These are phyloP conservation scores for Tardiomyces blankii DNA, from an alignment of 1,139 yeast genomes.

Conservation along the genomic window DNA sequence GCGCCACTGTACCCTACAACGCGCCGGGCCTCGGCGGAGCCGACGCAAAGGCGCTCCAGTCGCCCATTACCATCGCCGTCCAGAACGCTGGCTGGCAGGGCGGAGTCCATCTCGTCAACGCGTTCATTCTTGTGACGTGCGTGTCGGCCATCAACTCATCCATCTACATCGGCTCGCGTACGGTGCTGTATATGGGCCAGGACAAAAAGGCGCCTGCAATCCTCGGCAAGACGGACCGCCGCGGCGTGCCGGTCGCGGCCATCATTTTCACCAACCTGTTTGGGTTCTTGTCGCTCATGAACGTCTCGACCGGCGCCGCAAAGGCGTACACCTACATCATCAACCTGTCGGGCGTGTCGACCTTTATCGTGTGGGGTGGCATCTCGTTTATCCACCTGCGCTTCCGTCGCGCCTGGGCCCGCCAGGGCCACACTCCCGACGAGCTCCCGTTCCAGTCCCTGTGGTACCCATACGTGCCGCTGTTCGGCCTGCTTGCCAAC, in stretches of 20 bases:
- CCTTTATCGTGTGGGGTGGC: constrained; percentile 41
- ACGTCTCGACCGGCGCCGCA: constrained; percentile 49
- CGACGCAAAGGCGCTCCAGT: constrained; percentile 38
- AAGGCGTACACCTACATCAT: constrained; percentile 77
- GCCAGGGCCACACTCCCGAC: constrained; percentile 35
- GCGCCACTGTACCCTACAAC: constrained; percentile 69
- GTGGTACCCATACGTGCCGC: constrained; percentile 43
- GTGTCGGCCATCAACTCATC: constrained; percentile 69
- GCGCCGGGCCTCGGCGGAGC: constrained; percentile 36
- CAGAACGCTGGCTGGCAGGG: constrained; percentile 56
- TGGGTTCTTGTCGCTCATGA: constrained; percentile 50
- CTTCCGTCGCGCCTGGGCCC: constrained; percentile 40
- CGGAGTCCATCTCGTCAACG: constrained; percentile 64
- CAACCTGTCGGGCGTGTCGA: constrained; percentile 57
- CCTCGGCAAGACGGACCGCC: constrained; percentile 42
- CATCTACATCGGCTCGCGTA: constrained; percentile 52
- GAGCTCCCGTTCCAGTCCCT: constrained; percentile 45
- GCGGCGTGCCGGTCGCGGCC: constrained; percentile 51
- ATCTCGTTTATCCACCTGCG: constrained; percentile 41
- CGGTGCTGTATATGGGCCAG: constrained; percentile 44
- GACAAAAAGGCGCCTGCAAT: constrained; percentile 52
- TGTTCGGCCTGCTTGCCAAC: constrained; percentile 40
- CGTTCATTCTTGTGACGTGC: constrained; percentile 59
- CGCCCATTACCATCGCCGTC: constrained; percentile 72
- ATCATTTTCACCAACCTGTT: constrained; percentile 34